Evolutionary conservation across 2,329 filamentous ascomycete genomes (phyloP).

Genomic region (Cercospora zeae-maydis): DNA sequence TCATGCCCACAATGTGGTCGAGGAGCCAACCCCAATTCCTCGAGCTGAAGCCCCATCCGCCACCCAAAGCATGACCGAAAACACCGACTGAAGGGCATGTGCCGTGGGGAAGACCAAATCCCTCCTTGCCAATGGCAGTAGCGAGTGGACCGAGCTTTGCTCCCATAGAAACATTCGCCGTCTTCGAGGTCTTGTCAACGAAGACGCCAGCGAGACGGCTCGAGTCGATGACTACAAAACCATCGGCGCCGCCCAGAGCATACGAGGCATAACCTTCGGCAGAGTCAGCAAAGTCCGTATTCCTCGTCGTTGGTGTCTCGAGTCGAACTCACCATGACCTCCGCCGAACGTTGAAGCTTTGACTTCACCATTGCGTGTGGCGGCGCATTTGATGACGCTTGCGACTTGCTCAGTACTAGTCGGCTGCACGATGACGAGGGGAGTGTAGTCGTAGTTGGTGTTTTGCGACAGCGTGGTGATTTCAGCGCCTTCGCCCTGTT

Average conservation of each 20-base stretch:
- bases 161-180: slow-evolving; percentile 11
- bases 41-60: slow-evolving; percentile 20
- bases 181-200: slow-evolving; percentile 10
- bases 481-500: slow-evolving; percentile 1
- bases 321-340: slow-evolving; percentile 17
- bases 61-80: slow-evolving; percentile 18
- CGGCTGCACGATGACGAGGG: slow-evolving; percentile 14
- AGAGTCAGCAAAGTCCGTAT: not conserved
- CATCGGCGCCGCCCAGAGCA: slow-evolving; percentile 20
- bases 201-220: slow-evolving; percentile 5
- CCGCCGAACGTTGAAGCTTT: slow-evolving; percentile 20
- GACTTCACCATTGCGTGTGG: not conserved
- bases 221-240: slow-evolving; percentile 19
- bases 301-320: not conserved
- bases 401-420: slow-evolving; percentile 13
- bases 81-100: slow-evolving; percentile 19
- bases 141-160: slow-evolving; percentile 14
- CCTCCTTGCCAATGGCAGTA: slow-evolving; percentile 10
- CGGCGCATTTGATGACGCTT: slow-evolving; percentile 13
- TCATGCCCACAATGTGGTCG: slow-evolving; percentile 17
- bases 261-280: slow-evolving; percentile 19
- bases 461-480: slow-evolving; percentile 16
- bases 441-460: slow-evolving; percentile 21
- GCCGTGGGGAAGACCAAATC: slow-evolving; percentile 18
- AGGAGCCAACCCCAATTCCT: slow-evolving; percentile 20